phyloP scores from a whole-genome alignment of 768 basidiomycete species.

The Phanerochaete sordida region DNA sequence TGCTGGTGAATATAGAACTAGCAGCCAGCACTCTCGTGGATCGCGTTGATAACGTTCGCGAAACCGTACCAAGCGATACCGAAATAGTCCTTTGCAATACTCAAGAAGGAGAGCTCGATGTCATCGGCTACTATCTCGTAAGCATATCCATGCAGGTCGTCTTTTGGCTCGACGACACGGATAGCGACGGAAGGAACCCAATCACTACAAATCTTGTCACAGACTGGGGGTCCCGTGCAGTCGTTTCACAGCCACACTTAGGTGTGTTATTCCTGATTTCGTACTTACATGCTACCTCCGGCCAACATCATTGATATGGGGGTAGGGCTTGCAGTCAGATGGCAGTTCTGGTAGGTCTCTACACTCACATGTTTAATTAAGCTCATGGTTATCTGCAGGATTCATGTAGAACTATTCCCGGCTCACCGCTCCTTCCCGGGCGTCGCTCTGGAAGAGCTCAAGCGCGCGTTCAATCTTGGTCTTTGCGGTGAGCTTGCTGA shows the following conservation, averaged over 20 bases:
- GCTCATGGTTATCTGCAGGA: conserved; percentile 8
- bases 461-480: conserved; percentile 3
- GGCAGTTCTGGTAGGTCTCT: neutral
- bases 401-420: conserved; percentile 21
- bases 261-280: no score
- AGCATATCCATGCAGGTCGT: conserved; percentile 2
- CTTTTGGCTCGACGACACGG: conserved; percentile 9
- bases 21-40: neutral
- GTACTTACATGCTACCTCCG: no score
- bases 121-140: conserved; percentile 11
- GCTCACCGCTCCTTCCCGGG: neutral
- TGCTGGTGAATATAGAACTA: neutral
- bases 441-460: conserved; percentile 4
- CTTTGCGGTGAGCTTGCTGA: conserved; percentile 10
- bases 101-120: neutral
- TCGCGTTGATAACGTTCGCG: neutral
- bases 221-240: neutral
- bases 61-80: neutral
- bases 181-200: no score
- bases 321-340: neutral
- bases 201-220: neutral
- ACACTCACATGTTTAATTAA: neutral
- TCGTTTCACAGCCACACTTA: neutral
- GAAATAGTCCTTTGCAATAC: neutral
- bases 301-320: no score